Base-by-base conservation (phyloP, 108 stramenopile genomes). In the Skeletonema marinoi region DNA sequence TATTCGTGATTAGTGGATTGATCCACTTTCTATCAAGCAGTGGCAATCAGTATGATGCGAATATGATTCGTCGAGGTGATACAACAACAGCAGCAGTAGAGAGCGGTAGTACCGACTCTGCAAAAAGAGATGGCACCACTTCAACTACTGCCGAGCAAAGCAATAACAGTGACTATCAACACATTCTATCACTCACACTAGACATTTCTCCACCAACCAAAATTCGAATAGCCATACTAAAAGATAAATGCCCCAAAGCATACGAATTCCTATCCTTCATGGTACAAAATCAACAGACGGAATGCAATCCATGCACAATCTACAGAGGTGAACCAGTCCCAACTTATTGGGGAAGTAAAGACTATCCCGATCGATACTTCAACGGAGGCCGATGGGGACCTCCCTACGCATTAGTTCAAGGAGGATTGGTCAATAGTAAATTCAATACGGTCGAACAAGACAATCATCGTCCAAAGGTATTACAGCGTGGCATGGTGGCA, bases 241-340 rank as follows among this genome's bases (percentile, higher is more conserved):
- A 33, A 8, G 9, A 63, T 1, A 6, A 63, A 36, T 63, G 62
- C 21, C 62, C 60, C 3, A 33, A 61, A 21, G 62, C 62, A 36
- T 63, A 63, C 62, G 62, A 63, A 10, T 63, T 63, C 62, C 32
- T 63, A 63, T 39, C 32, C 6, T 63, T 16, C 38, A 63, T 63
- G 29, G 39, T 63, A 35, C 5, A 63, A 4, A 33, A 63, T 33
- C 62, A 63, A 19, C 19, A n/a, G 7, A 32, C 61, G n/a, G 61
- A 63, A 33, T 63, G 62, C 7, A 64, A 38, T 5, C 63, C 63
- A 44, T 78, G 77, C 38, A 78, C 77, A 3, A 65, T 78, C 6
- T 78, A 78, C 36, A 36, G 77, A 14, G 77, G 77, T 35, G 77
- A 78, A 65, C 77, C 77, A 10, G 63, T 78, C 17, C 77, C 77